phyloP scores from a whole-genome alignment of 306 rosid genomes.

The Alnus rubra region DNA sequence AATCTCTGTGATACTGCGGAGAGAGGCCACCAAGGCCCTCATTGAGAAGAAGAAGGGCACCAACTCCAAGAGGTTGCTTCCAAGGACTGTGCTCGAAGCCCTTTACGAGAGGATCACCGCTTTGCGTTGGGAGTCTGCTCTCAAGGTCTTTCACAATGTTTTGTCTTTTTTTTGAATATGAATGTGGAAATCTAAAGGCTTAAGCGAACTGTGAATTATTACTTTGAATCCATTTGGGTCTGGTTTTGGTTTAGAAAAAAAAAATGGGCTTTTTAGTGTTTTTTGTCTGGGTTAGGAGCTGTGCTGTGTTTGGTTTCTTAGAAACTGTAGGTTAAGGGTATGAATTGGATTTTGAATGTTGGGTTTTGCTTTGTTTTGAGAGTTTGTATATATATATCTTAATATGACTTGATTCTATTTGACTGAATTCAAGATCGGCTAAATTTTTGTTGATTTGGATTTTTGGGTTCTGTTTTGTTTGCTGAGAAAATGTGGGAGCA shows the following conservation, averaged over 20 bases:
- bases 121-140: slow-evolving; percentile 90
- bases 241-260: not conserved
- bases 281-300: not conserved
- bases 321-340: not conserved
- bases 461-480: too few species aligned
- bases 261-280: not conserved
- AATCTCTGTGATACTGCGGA: slow-evolving; percentile 68
- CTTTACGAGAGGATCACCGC: slow-evolving; percentile 77
- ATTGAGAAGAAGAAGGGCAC: slow-evolving; percentile 77
- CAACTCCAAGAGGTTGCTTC: slow-evolving; percentile 80
- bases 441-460: too few species aligned
- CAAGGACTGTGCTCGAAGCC: slow-evolving; percentile 83
- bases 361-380: not conserved
- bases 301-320: slow-evolving; percentile 5
- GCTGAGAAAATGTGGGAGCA: too few species aligned
- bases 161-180: too few species aligned
- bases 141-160: slow-evolving; percentile 52
- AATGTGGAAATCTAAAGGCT: not conserved
- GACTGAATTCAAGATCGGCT: too few species aligned
- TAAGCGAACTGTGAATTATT: too few species aligned
- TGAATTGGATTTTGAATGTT: not conserved
- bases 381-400: too few species aligned
- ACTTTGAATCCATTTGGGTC: not conserved
- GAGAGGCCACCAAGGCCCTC: slow-evolving; percentile 84
- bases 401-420: too few species aligned